Base-by-base conservation (phyloP, 1,284 basidiomycete species). In the Rhodotorula mucilaginosa region DNA sequence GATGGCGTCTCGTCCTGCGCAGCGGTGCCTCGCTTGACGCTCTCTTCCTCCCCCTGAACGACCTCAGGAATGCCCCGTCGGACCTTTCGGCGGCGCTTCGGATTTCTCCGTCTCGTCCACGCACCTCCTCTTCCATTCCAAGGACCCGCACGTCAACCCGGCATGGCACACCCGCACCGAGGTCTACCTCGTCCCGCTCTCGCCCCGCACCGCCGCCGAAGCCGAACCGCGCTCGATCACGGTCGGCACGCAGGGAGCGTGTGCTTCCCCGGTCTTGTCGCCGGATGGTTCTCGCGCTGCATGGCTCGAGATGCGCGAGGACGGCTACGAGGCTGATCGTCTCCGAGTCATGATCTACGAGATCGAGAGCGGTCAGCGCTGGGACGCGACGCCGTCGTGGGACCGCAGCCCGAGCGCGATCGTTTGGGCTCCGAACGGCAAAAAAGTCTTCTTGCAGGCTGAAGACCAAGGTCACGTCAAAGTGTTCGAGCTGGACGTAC, bases 151-250 rank as follows among this genome's bases (percentile, higher is more conserved):
- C 70, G 84, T 73, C 52, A 71, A 72, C 56, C 83, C 86, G 62
- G 89, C 92, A 2, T 87, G 84, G 85, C 90, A 92, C 80, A 92
- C 90, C 3, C 90, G 88, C 79, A 89, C 91, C 78, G 87, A 91
- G 78, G 90, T 91, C 51, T 82, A 83, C 77, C 70, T 82, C 61
- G 67, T 83, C 4, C 78, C 80, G 18, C 70, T 82, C 19, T 64
- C 72, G 6, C 70, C 77, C 4, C 58, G 66, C 39, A 67, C 73
- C 54, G 44, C 69, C 21, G 82, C 58, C 86, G 90, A 78, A 44
- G 72, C 70, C 7, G 60, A 63, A 23, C 73, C 78, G 7, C 70
- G 68, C 31, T 72, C 79, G 74, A 82, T 97, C 58, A 96, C 93
- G 0, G 87, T 88, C 21, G 91, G 91, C 10, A 84, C 85, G 54